These are phyloP conservation scores for Lactarius trivialis DNA, from an alignment of 768 basidiomycete genomes.

Conservation along the genomic window DNA sequence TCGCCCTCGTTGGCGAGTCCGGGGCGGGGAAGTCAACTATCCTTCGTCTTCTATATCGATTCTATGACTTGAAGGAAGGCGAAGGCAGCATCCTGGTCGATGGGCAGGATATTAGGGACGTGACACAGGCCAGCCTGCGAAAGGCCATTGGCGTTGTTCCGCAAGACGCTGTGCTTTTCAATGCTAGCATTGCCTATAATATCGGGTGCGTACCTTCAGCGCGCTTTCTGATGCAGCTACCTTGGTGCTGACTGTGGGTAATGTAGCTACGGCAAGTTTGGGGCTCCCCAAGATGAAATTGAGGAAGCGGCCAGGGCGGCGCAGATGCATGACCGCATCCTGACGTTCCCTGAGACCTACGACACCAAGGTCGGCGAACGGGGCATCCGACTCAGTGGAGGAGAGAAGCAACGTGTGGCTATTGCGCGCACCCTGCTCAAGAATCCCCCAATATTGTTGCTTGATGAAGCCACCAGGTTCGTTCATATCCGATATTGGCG, in stretches of 20 bases:
- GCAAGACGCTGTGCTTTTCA: constrained; percentile 74
- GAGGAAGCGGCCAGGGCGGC: constrained; percentile 74
- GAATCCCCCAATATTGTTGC: constrained; percentile 73
- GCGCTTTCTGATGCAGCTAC: not conserved
- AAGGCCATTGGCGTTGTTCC: constrained; percentile 87
- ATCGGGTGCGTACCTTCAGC: constrained; percentile 45
- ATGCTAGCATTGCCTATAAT: constrained; percentile 63
- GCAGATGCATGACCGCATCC: constrained; percentile 82
- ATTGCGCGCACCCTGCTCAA: constrained; percentile 84
- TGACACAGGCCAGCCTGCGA: constrained; percentile 76
- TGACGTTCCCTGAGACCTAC: constrained; percentile 81
- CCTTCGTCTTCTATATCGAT: constrained; percentile 81
- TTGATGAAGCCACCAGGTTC: constrained; percentile 72
- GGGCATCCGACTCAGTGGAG: constrained; percentile 77
- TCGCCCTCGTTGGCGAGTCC: constrained; percentile 83
- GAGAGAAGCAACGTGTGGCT: constrained; percentile 86
- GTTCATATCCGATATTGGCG: not conserved
- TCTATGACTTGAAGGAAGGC: constrained; percentile 83
- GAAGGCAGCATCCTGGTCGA: constrained; percentile 78
- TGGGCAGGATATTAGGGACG: constrained; percentile 79
- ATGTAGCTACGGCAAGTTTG: constrained; percentile 69
- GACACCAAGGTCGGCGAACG: constrained; percentile 87
- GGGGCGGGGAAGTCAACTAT: constrained; percentile 82
- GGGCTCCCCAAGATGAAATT: constrained; percentile 63
- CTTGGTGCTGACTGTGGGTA: not conserved